These are phyloP conservation scores for Podospora conica DNA, from an alignment of 495 filamentous ascomycete species.

Conservation along the genomic window DNA sequence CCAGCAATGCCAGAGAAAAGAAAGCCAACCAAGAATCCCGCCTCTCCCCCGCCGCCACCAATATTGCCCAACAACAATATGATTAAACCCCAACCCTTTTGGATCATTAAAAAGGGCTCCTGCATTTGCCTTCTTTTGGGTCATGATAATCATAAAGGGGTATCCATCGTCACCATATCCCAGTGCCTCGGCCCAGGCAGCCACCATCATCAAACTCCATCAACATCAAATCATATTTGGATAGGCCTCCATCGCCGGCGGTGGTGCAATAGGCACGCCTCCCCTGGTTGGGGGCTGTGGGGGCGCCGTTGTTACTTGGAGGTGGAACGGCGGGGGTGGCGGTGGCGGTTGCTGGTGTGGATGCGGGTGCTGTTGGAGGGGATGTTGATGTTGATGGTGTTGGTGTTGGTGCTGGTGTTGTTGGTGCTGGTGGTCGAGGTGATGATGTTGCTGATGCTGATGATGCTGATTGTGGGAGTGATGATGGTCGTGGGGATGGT, in stretches of 20 bases:
- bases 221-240: slow-evolving; percentile 41
- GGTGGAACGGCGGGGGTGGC: slow-evolving; percentile 16
- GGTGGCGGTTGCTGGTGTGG: slow-evolving; percentile 20
- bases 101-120: not conserved
- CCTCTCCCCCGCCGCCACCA: not conserved
- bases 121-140: not conserved
- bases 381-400: slow-evolving; percentile 17
- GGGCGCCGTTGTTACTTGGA: slow-evolving; percentile 24
- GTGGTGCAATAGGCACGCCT: slow-evolving; percentile 13
- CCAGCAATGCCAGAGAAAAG: not conserved
- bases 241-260: slow-evolving; percentile 27
- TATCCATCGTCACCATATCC: not conserved
- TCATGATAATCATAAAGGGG: not conserved
- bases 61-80: no score
- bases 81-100: not conserved
- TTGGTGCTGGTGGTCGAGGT: slow-evolving; percentile 20
- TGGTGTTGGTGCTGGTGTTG: slow-evolving; percentile 19
- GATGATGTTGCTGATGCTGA: slow-evolving; percentile 15
- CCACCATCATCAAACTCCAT: not conserved
- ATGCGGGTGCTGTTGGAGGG: slow-evolving; percentile 16
- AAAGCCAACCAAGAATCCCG: not conserved
- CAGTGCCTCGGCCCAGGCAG: not conserved
- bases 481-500: not conserved
- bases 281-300: slow-evolving; percentile 17
- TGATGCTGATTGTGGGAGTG: slow-evolving; percentile 13